Conservation (phyloP, 208 protist genomes). For the Trypanosoma platydactyli region DNA sequence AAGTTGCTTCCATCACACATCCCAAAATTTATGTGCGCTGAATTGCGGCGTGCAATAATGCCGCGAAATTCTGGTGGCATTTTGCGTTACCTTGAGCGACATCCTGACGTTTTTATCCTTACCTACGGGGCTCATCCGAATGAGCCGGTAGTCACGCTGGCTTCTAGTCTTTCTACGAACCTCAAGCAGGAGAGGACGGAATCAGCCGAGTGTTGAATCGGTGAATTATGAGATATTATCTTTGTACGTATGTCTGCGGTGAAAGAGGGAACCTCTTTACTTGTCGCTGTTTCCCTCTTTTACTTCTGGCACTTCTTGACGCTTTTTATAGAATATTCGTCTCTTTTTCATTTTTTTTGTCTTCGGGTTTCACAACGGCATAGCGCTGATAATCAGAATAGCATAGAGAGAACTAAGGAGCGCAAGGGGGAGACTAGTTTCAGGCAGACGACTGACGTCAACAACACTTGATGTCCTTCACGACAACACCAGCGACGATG, state of each 20-base stretch:
- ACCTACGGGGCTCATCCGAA: slow-evolving; percentile 20
- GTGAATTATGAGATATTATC: not conserved
- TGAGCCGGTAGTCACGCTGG: slow-evolving; percentile 21
- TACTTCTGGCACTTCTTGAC: not conserved
- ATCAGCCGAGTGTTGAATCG: not conserved
- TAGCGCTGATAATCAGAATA: too few species aligned
- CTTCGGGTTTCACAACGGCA: too few species aligned
- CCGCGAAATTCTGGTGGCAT: slow-evolving; percentile 16
- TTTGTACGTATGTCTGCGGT: not conserved
- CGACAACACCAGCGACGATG: not conserved
- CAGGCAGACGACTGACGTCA: not conserved
- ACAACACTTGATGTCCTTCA: not conserved
- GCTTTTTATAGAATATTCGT: too few species aligned
- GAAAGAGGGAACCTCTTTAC: not conserved
- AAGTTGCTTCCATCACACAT: slow-evolving; percentile 31
- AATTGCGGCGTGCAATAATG: slow-evolving; percentile 17
- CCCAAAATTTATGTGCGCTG: slow-evolving; percentile 25
- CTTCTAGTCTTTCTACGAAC: slow-evolving; percentile 5
- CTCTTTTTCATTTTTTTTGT: too few species aligned
- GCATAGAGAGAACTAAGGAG: not conserved
- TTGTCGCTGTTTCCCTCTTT: slow-evolving; percentile 9
- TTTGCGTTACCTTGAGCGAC: slow-evolving; percentile 15
- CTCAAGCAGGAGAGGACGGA: not conserved
- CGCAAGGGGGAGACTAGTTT: not conserved
- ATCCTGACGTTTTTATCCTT: slow-evolving; percentile 32